Evolutionary conservation across 345 rosid genomes (phyloP).

Genomic region (Moringa oleifera): DNA sequence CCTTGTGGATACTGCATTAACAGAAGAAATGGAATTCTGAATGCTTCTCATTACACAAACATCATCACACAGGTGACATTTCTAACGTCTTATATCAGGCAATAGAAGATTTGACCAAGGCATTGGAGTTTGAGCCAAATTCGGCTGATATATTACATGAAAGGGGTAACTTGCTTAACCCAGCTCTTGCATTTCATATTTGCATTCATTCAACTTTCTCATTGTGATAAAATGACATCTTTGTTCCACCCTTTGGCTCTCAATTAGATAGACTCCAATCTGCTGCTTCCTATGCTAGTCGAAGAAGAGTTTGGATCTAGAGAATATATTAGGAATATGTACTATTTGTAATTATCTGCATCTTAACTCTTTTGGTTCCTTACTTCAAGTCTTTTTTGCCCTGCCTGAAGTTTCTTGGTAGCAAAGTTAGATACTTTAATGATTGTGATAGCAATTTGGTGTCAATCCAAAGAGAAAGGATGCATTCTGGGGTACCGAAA

Average conservation of each 20-base stretch:
- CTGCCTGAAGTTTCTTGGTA: neutral
- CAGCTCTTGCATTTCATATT: neutral
- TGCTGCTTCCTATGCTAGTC: neutral
- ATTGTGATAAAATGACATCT: too few relatives aligned
- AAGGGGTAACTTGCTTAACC: slow-evolving; percentile 56
- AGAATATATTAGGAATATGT: neutral
- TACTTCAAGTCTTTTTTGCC: too few relatives aligned
- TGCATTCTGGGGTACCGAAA: neutral
- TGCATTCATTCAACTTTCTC: neutral
- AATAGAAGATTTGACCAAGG: slow-evolving; percentile 80
- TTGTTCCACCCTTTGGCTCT: too few relatives aligned
- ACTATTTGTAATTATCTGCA: neutral
- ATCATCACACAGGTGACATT: neutral
- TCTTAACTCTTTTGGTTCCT: too few relatives aligned
- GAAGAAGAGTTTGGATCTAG: neutral
- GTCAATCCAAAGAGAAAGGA: neutral
- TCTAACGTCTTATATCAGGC: slow-evolving; percentile 51
- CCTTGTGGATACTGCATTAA: neutral
- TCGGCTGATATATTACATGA: slow-evolving; percentile 90
- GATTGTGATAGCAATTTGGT: neutral
- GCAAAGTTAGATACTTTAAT: neutral
- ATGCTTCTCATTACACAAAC: neutral
- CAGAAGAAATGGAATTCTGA: neutral
- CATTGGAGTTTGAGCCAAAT: slow-evolving; percentile 80
- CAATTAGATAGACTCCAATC: neutral